phyloP scores from a whole-genome alignment of 2,329 filamentous ascomycete genomes.

The Penicillium sp. region DNA sequence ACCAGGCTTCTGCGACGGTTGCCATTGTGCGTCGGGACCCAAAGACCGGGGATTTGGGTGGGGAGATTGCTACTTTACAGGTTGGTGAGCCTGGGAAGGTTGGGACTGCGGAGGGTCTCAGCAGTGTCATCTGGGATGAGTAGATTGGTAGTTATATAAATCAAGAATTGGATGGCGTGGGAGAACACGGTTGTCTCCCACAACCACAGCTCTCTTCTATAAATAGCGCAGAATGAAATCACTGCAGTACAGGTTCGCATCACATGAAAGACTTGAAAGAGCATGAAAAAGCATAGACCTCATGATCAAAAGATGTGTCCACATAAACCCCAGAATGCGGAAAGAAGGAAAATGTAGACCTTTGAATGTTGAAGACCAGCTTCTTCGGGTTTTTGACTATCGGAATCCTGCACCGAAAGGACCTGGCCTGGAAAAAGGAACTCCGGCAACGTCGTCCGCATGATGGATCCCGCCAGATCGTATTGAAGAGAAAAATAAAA shows the following conservation, averaged over 20 bases:
- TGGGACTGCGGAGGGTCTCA: constrained; percentile 30
- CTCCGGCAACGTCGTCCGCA: constrained; percentile 10
- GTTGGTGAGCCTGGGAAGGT: constrained; percentile 30
- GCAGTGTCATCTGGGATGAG: constrained; percentile 38
- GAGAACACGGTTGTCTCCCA: not conserved
- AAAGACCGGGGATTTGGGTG: constrained; percentile 57
- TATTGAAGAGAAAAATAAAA: not conserved
- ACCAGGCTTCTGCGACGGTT: constrained; percentile 61
- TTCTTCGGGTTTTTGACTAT: constrained; percentile 22
- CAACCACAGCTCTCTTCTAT: constrained; percentile 9
- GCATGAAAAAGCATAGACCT: constrained; percentile 11
- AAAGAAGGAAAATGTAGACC: constrained; percentile 9
- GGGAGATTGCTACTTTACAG: constrained; percentile 28
- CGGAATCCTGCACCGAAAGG: constrained; percentile 18
- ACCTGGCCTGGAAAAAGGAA: constrained; percentile 12
- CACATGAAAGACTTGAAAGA: constrained; percentile 4
- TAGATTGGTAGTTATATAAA: constrained; percentile 13
- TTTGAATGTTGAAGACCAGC: constrained; percentile 24
- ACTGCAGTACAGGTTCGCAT: constrained; percentile 15
- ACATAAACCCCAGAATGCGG: constrained; percentile 4
- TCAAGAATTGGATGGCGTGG: not conserved
- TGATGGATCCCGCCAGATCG: constrained; percentile 8
- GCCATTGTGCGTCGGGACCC: constrained; percentile 61
- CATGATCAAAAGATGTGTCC: constrained; percentile 10
- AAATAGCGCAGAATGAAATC: constrained; percentile 4